phyloP scores from a whole-genome alignment of 2,329 filamentous ascomycete species.

The Elsinoe necatrix region DNA sequence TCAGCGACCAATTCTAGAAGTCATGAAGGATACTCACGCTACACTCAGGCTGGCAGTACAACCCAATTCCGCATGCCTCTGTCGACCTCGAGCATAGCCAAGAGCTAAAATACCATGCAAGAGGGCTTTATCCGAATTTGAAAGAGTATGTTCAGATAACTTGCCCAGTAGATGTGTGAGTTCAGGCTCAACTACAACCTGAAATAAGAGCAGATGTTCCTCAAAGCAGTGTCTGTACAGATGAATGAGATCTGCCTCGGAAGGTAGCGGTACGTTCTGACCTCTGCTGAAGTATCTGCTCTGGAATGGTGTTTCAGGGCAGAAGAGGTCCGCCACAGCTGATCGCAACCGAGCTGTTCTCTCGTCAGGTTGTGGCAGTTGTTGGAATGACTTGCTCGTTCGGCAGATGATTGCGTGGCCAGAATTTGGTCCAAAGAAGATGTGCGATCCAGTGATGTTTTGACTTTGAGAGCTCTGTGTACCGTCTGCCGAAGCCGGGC shows the following conservation, averaged over 20 bases:
- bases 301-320: background rate
- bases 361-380: background rate
- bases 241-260: background rate
- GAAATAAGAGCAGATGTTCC: conserved; percentile 1
- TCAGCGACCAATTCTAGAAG: background rate
- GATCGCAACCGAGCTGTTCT: background rate
- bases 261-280: background rate
- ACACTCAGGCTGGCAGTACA: background rate
- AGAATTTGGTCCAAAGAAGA: background rate
- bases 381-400: background rate
- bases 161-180: background rate
- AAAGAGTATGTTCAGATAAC: background rate
- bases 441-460: background rate
- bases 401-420: background rate
- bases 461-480: background rate
- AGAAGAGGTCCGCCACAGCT: background rate
- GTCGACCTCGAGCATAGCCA: conserved; percentile 6
- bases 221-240: conserved; percentile 2
- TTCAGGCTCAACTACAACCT: background rate
- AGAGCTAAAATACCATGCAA: background rate
- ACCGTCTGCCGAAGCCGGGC: background rate
- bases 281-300: background rate
- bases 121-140: background rate
- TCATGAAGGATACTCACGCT: background rate
- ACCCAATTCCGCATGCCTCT: background rate